phyloP scores from a whole-genome alignment of 768 basidiomycete genomes.

The Mycena capillaripes region DNA sequence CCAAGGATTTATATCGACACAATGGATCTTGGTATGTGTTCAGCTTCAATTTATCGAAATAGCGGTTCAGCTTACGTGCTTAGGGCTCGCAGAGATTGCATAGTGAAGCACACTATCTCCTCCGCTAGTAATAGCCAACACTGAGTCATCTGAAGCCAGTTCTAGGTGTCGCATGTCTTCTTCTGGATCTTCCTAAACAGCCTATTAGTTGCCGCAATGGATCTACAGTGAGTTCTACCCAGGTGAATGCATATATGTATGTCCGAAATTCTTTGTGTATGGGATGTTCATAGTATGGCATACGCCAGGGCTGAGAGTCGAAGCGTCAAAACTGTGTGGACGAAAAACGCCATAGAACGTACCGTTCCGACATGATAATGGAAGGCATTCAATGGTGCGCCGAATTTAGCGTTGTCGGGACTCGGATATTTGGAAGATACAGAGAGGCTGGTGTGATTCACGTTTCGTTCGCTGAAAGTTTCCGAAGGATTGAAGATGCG shows the following conservation, averaged over 20 bases:
- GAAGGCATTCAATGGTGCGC: not conserved
- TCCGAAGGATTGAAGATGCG: no score
- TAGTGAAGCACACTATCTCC: constrained; percentile 78
- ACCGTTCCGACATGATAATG: not conserved
- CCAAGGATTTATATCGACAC: constrained; percentile 58
- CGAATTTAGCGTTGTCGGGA: no score
- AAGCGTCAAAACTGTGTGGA: not conserved
- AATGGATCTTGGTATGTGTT: not conserved
- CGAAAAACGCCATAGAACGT: not conserved
- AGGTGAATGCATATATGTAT: not conserved
- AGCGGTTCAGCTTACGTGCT: not conserved
- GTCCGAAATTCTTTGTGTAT: not conserved
- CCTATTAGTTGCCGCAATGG: no score
- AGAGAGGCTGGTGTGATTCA: no score
- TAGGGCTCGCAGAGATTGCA: constrained; percentile 51
- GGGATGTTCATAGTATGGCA: not conserved
- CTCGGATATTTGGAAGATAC: no score
- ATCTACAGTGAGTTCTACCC: not conserved
- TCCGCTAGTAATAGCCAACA: constrained; percentile 72
- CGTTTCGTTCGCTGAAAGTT: no score
- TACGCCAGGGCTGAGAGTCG: not conserved
- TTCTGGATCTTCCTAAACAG: constrained; percentile 4
- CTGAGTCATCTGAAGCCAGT: constrained; percentile 65
- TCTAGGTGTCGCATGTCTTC: constrained; percentile 54
- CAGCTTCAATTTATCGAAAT: no score